Evolutionary conservation across 352 stramenopile genomes (phyloP), one percentile per base, ranked within the genome.

Genomic region (Peronospora belbahrii): DNA sequence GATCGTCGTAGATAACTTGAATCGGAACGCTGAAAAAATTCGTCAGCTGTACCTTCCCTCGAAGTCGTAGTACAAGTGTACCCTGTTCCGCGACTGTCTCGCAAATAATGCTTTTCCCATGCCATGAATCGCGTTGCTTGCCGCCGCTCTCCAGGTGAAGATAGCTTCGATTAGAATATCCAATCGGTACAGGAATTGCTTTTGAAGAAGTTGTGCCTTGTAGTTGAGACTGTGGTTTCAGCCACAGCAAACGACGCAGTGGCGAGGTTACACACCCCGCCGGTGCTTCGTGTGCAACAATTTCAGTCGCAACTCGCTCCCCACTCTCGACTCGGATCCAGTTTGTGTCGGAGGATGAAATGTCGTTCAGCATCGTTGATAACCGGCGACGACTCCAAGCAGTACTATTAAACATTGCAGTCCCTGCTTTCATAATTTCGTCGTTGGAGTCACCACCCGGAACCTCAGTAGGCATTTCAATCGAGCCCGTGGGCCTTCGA

Each of bases 1-100:
- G 59, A 15, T 81, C 62, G 27, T 90, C 75, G 65, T 93, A 93
- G n/a, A 74, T 67, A 6, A 90, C 62, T 54, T 89, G 62, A 9
- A 93, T 78, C 2, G 76, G 70, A 24, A 88, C 62, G 10, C 57
- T 68, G 11, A 90, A 70, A 42, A 75, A 80, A 51, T 93, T 93
- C 9, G 67, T 67, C 13, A 93, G 48, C 55, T 90, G 76, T 6
- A 90, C 76, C 50, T 85, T 88, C 13, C 78, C 74, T 27, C 81
- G 78, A 39, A 93, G 53, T 6, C 81, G 74, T 35, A 93, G 57
- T 8, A 93, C 74, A 3, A 93, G 65, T 34, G 81, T 93, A 1
- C 81, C 81, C 57, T 90, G 78, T 47, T 93, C 81, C 9, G 81
- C 81, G 2, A 93, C 81, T 0, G 81, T 93, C 51, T 93, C 78